These are phyloP conservation scores for Ogataea haglerorum DNA, from an alignment of 805 yeast genomes.

Conservation along the genomic window DNA sequence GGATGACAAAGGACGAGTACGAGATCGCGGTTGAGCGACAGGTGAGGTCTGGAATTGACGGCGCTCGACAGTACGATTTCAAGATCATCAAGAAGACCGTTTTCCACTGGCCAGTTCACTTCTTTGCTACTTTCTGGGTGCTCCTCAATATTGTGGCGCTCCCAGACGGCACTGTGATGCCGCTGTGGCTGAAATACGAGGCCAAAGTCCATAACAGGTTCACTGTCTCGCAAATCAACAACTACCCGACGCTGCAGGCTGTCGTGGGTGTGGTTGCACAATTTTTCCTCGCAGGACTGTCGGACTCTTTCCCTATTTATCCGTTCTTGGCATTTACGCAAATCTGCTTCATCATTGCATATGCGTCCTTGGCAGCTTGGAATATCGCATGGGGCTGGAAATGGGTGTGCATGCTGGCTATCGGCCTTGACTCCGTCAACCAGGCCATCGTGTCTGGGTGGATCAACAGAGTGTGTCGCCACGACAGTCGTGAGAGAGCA, in stretches of 20 bases:
- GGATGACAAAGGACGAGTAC: constrained; percentile 24
- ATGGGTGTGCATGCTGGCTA: constrained; percentile 38
- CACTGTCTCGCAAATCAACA: constrained; percentile 34
- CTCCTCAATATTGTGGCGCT: constrained; percentile 38
- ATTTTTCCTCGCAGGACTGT: constrained; percentile 36
- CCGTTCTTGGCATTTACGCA: constrained; percentile 35
- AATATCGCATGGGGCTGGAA: constrained; percentile 38
- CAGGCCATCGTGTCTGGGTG: constrained; percentile 43
- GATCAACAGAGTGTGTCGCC: constrained; percentile 38
- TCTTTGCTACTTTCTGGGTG: constrained; percentile 49
- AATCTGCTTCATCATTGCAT: constrained; percentile 34
- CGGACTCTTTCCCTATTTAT: constrained; percentile 37
- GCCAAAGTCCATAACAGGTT: constrained; percentile 24
- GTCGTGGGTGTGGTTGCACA: constrained; percentile 42
- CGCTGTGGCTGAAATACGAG: constrained; percentile 36
- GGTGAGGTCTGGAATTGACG: constrained; percentile 36
- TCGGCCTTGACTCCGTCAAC: constrained; percentile 35
- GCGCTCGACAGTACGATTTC: constrained; percentile 26
- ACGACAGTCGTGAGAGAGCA: constrained; percentile 62
- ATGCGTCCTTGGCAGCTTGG: constrained; percentile 40
- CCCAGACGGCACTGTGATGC: constrained; percentile 40
- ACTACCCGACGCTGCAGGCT: constrained; percentile 40
- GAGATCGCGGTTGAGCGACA: constrained; percentile 41
- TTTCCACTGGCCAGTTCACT: constrained; percentile 55
- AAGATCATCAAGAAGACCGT: constrained; percentile 46